Evolutionary conservation across 2,329 filamentous ascomycete genomes (phyloP), one percentile per base, ranked within the genome.

Genomic region (Cladobotryum mycophilum): DNA sequence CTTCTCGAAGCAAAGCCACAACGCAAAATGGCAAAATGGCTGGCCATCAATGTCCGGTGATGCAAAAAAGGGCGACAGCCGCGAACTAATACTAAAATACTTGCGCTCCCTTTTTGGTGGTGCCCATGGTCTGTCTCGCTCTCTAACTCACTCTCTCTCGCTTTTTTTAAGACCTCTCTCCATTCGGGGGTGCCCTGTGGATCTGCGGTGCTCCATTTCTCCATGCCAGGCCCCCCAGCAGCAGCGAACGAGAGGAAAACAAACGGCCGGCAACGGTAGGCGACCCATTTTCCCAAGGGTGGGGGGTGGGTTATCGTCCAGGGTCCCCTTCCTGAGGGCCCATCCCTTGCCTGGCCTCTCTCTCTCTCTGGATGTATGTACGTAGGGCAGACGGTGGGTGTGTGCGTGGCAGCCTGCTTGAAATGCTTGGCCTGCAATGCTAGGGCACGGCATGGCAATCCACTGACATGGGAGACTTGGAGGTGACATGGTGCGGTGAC

Each of bases 31-130:
- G 17, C 34, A 46, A 34, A 15, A 30, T 20, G 40, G 17, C 36
- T 46, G 47, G 41, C 40, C 51, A 18, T 50, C 47, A 4, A 30
- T 30, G 25, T 30, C 25, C 6, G 25, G 25, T 30, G 25, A 30
- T 30, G 25, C 6, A 30, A 53, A 43, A 37, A 53, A 43, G 15
- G 49, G 51, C 51, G 51, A 53, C 30, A 53, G 51, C 51, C 47
- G 51, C 45, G 41, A 33, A 38, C 49, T 51, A 51, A 42, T 42
- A 18, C 41, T 42, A 17, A 38, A 38, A 14, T 15, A 22, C 43
- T 34, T 41, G 18, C 42, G 35, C 20, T 25, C 18, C 22, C 36
- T 43, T 18, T 22, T n/a, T n/a, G n/a, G n/a, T 12, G 25, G 25
- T 3, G 25, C 25, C 9, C 3, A 5, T 30, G 25, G 35, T 35